phyloP scores from a whole-genome alignment of 805 yeast genomes.

The Clavispora phyllophila region DNA sequence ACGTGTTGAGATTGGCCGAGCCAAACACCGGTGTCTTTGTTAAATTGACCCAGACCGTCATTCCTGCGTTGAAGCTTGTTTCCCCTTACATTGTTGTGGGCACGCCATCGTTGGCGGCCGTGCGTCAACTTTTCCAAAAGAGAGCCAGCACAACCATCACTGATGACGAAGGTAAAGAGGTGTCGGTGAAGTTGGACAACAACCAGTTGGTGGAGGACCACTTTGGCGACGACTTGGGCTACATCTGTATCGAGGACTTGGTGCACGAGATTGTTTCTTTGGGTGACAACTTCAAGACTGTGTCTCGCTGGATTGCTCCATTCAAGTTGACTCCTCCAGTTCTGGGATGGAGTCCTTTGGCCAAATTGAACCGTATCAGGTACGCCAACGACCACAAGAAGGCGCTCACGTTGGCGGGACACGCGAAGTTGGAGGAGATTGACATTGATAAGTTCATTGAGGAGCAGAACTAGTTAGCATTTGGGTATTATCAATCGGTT shows the following conservation, averaged over 20 bases:
- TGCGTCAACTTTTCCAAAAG: slow-evolving; percentile 70
- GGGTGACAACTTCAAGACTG: slow-evolving; percentile 60
- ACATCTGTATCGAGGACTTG: slow-evolving; percentile 77
- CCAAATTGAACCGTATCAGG: slow-evolving; percentile 60
- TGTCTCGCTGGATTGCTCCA: slow-evolving; percentile 62
- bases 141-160: slow-evolving; percentile 53
- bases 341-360: slow-evolving; percentile 69
- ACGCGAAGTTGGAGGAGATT: slow-evolving; percentile 62
- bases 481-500: slow-evolving; percentile 1
- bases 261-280: slow-evolving; percentile 63
- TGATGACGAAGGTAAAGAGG: slow-evolving; percentile 21
- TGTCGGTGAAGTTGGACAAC: slow-evolving; percentile 56
- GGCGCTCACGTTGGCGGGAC: slow-evolving; percentile 53
- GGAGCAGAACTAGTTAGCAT: slow-evolving; percentile 48
- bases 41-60: slow-evolving; percentile 53
- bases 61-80: slow-evolving; percentile 60
- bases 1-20: slow-evolving; percentile 55
- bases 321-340: slow-evolving; percentile 66
- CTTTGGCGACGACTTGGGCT: slow-evolving; percentile 53
- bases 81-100: slow-evolving; percentile 74
- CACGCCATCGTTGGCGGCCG: slow-evolving; percentile 64
- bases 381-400: slow-evolving; percentile 47
- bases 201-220: slow-evolving; percentile 71
- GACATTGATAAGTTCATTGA: slow-evolving; percentile 68
- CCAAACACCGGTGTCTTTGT: slow-evolving; percentile 69